Base-by-base conservation (phyloP, 2,329 filamentous ascomycete genomes). In the Stemphylium vesicarium region DNA sequence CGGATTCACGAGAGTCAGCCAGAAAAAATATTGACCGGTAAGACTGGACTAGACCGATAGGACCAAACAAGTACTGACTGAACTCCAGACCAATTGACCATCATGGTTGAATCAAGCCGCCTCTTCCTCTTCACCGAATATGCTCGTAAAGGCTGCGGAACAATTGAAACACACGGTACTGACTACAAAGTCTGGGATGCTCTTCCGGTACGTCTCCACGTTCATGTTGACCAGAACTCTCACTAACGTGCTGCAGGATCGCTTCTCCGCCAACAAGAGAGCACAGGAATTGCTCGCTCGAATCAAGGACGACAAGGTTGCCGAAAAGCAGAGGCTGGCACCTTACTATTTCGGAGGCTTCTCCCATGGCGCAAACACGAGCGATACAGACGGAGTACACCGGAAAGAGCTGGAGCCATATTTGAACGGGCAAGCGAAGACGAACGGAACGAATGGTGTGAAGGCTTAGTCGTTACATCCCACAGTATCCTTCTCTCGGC, bases 1-100 rank as follows among this genome's bases (percentile, higher is more conserved):
- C 71, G 73, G 44, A 71, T 78, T 3, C 78, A 80, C 44, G 74
- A 77, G 50, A 78, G 75, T 40, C 69, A 75, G 33, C 77, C 78
- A 2, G 71, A 79, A 48, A 77, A 71, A 60, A 79, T 80, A 9
- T 59, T 81, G 5, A 75, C 77, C 40, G 66, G 69, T 69, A 16
- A 43, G 5, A 18, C 1, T 24, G 22, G 16, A 29, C 15, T 37
- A 7, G 13, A 37, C 10, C 10, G 7, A 20, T 16, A 5, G 1
- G 13, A 9, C 38, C 38, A 33, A 4, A n/a, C 1, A 11, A 3
- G 4, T 38, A 35, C 39, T 62, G 18, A 64, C 35, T 1, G 0
- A n/a, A 16, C 6, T 24, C 35, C 42, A 72, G 71, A 76, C 46
- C 72, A 76, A 66, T 56, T 76, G 47, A 76, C 74, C 9, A 72